Conservation (phyloP, 768 basidiomycete species). For the Boletus reticulatus region DNA sequence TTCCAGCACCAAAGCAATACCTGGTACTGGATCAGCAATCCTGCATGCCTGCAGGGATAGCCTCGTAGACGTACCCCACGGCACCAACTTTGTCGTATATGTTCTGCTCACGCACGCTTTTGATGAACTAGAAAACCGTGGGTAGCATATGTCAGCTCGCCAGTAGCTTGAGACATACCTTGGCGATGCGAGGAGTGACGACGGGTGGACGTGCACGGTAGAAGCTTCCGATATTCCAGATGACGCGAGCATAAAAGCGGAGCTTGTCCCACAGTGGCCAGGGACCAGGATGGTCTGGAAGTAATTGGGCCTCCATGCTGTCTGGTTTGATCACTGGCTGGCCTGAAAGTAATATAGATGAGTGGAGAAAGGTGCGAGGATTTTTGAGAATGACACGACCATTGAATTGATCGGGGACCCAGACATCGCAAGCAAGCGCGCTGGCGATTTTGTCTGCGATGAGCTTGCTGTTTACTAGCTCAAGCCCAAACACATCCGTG, state of each 20-base stretch:
- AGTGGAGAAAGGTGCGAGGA: not conserved
- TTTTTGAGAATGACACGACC: conserved; percentile 33
- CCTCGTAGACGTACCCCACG: conserved; percentile 35
- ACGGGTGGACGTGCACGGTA: conserved; percentile 26
- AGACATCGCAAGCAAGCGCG: conserved; percentile 54
- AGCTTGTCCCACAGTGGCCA: conserved; percentile 15
- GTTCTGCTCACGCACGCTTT: conserved; percentile 36
- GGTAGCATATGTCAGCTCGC: not conserved
- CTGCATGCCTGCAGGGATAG: not conserved
- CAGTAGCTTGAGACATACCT: conserved; percentile 14
- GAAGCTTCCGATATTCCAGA: conserved; percentile 22
- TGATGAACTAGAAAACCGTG: conserved; percentile 31
- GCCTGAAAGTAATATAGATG: conserved; percentile 17
- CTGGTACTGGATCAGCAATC: conserved; percentile 18
- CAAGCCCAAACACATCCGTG: conserved; percentile 57
- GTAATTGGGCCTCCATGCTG: conserved; percentile 25
- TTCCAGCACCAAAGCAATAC: conserved; percentile 38
- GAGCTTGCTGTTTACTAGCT: conserved; percentile 51
- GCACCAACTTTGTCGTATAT: conserved; percentile 41
- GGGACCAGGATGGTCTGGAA: conserved; percentile 31
- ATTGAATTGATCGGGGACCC: conserved; percentile 59
- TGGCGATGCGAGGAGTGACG: conserved; percentile 23
- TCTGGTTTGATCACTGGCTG: conserved; percentile 26
- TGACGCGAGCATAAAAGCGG: conserved; percentile 13
- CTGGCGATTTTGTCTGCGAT: conserved; percentile 54